Evolutionary conservation across 164 flowering plant genomes (phyloP), one percentile per base, ranked within the genome.

Genomic region (Vitis rupestris): DNA sequence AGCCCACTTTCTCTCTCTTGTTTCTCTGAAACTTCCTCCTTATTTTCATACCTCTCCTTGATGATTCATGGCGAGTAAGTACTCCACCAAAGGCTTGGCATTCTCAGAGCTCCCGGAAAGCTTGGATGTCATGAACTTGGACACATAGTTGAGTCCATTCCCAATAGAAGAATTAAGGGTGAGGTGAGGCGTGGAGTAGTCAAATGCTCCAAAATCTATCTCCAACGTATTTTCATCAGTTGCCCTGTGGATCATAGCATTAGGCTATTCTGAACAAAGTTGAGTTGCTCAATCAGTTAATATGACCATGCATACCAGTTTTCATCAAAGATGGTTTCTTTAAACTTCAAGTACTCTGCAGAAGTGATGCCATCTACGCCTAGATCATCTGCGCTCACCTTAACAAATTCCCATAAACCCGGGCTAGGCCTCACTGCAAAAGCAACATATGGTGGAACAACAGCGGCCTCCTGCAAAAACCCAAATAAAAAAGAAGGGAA

Each of bases 341-440:
- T 95, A 80, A 80, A 85, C 67, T 87, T 87, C 87, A 96, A 79
- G 83, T 85, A 96, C 19, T 93, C 97, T 2, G 87, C 63, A 61
- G 76, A 75, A 8, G 85, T 81, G 44, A 93, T 82, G 4, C 79
- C 88, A 0, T 89, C 89, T 0, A 90, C 94, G 0, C 78, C 55
- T 17, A 96, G 83, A 82, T 88, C 90, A 47, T 85, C 82, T 10
- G 95, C 74, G 31, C 82, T 82, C 71, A 96, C 98, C 75, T 83
- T 90, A 15, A 96, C 90, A 64, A 60, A 89, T 64, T 93, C 97
- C 98, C 97, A 93, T 65, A 81, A 85, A 19, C 99, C 99, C 8
- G 98, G 99, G 78, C 73, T 90, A 6, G 95, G 92, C 66, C 99
- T 85, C 2, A 87, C 87, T 0, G 98, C 94, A 29, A 96, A 84